Base-by-base conservation (phyloP, 495 filamentous ascomycete species). In the Polyplosphaeria fusca region DNA sequence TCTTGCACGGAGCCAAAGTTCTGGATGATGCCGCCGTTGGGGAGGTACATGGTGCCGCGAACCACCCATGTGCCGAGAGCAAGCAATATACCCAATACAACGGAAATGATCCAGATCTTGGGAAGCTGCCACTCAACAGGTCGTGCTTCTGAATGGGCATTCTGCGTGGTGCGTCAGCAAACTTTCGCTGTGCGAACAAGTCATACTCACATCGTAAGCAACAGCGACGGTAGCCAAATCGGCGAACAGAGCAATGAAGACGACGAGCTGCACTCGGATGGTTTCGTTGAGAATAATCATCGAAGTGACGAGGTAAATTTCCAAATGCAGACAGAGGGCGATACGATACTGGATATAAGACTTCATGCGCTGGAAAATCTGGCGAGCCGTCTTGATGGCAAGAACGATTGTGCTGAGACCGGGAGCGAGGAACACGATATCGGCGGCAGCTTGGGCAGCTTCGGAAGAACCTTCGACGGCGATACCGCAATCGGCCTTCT, bases 351-450 rank as follows among this genome's bases (percentile, higher is more conserved):
- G 84, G 58, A 88, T 86, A 68, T 88, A 88, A 30, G 84, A 80
- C 80, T 88, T 88, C 85, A 88, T 88, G 65, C 85, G 85, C 76
- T 88, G 85, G 83, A 88, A 88, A 67, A 88, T 88, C 72, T 88
- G 81, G 66, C 85, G 83, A 61, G 85, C 82, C 63, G 85, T 84
- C 78, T 88, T 88, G 76, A 88, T 88, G 59, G 85, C 84, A 71
- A 83, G 78, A 68, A 88, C 85, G 45, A 88, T 88, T 61, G 85
- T 88, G 75, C 74, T 79, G 38, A 88, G 83, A 84, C 85, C 85
- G 44, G 84, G 85, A 47, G 85, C 85, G 64, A 88, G 83, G 82
- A 88, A 88, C 68, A 88, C 85, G 58, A 88, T 88, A 78, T 88
- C 85, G 59, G 85, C 84, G 59, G 85, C 85, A 60, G 85, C 85